Base-by-base conservation (phyloP, 2,329 filamentous ascomycete genomes). In the Paracorniculantispora psalliotae region DNA sequence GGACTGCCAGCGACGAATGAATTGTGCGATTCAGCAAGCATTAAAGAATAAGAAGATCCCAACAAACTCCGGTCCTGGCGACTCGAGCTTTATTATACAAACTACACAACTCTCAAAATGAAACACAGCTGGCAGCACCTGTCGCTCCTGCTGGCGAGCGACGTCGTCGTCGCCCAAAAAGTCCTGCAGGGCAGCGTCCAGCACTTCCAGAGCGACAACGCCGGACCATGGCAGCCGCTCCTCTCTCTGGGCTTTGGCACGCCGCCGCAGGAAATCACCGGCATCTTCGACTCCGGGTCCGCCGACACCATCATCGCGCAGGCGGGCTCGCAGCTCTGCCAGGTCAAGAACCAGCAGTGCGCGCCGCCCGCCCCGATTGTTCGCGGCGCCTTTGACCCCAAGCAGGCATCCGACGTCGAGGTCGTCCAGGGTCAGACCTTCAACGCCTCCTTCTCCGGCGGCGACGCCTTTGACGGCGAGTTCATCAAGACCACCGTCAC, bases 121-220 rank as follows among this genome's bases (percentile, higher is more conserved):
- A 56, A 25, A n/a, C 10, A 56, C 44, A 28, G n/a, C 30, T 48
- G 43, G 53, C 53, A 47, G 19, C 28, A 55, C 21, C 30, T 44
- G 26, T 30, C 55, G 5, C 33, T 57, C n/a, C 46, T 57, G 35
- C 17, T 57, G 25, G 35, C 21, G 6, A 21, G 46, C 46, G 46
- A 57, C 4, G n/a, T 17, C n/a, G 37, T 41, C 19, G 33, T 28
- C 6, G 55, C 55, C 17, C 55, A 57, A 37, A 33, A 37, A 12
- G 55, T 57, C 17, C 17, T 57, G 15, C 46, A 57, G 35, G 55
- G n/a, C 30, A 49, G 35, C 37, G 55, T 57, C 43, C 55, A 57
- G 46, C 55, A 57, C 26, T 57, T 57, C 21, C 46, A 57, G 37
- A 51, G 55, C 35, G 9, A 33, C 3, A 4, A 26, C 1, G 26